These are phyloP conservation scores for Pseudisothecium myosuroides DNA, from an alignment of 225 moss, liverwort and hornwort genomes.

Conservation along the genomic window DNA sequence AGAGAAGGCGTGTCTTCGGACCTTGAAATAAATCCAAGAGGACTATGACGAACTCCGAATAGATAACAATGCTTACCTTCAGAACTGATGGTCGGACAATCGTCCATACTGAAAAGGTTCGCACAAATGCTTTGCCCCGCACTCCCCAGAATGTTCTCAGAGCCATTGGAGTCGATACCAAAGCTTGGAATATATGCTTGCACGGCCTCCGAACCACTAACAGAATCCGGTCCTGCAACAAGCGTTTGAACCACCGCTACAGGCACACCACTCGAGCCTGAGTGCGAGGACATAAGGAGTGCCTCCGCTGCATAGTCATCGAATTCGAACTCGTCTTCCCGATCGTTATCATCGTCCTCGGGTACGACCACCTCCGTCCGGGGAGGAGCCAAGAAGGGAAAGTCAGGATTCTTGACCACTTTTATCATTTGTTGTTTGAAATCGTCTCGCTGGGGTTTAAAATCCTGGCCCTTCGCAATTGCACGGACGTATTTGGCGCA, in stretches of 20 bases:
- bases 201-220: too few relatives aligned
- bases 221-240: neutral
- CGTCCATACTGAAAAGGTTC: neutral
- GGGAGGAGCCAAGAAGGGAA: neutral
- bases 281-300: neutral
- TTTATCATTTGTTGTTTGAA: neutral
- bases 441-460: neutral
- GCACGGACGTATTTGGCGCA: neutral
- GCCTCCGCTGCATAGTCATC: neutral
- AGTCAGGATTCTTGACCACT: neutral
- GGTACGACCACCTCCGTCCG: too few relatives aligned
- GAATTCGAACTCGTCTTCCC: neutral
- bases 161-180: neutral
- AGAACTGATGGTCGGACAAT: neutral
- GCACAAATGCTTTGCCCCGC: neutral
- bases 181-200: neutral
- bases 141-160: neutral
- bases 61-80: neutral
- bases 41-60: neutral
- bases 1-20: neutral
- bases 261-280: neutral
- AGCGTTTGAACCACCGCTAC: neutral
- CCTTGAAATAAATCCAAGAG: neutral
- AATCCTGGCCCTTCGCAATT: neutral
- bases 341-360: neutral